A percentile compares a stretch with the other conserved stretches of the same genome.
Evolutionary conservation across 1,284 basidiomycete genomes (phyloP).

Genomic region (Moesziomyces globuligerus): DNA sequence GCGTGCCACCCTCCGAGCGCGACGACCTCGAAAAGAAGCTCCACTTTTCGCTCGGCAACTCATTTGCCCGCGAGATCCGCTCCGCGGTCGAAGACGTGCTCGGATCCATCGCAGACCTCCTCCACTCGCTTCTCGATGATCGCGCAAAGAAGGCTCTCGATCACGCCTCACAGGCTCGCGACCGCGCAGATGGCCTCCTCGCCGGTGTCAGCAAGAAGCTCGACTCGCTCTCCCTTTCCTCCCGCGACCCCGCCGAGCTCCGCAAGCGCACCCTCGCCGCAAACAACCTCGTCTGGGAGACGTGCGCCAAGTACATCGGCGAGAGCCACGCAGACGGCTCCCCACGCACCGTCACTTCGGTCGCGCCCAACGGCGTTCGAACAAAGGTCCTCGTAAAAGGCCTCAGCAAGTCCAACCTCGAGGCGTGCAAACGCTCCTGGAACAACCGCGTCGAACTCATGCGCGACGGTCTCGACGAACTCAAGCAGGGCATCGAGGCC

Average conservation of each 20-base stretch:
- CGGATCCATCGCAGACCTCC: slow-evolving; percentile 49
- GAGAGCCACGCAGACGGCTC: slow-evolving; percentile 33
- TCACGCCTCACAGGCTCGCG: slow-evolving; percentile 38
- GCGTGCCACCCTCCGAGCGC: slow-evolving; percentile 28
- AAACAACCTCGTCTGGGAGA: slow-evolving; percentile 52
- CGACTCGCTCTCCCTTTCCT: slow-evolving; percentile 18
- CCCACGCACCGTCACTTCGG: slow-evolving; percentile 31
- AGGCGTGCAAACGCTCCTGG: slow-evolving; percentile 50
- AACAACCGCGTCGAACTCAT: slow-evolving; percentile 48
- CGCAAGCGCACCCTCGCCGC: slow-evolving; percentile 35
- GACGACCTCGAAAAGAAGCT: slow-evolving; percentile 37
- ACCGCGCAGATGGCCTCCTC: slow-evolving; percentile 33
- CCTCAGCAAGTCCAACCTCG: slow-evolving; percentile 50
- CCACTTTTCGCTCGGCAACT: slow-evolving; percentile 43
- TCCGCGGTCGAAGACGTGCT: slow-evolving; percentile 44
- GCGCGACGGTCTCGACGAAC: slow-evolving; percentile 51
- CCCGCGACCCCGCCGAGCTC: slow-evolving; percentile 19
- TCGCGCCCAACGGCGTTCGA: slow-evolving; percentile 36
- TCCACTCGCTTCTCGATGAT: slow-evolving; percentile 55
- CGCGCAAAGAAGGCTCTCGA: slow-evolving; percentile 47
- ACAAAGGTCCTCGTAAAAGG: slow-evolving; percentile 47
- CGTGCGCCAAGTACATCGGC: slow-evolving; percentile 45
- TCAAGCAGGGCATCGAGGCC: slow-evolving; percentile 43
- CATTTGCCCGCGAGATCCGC: slow-evolving; percentile 49
- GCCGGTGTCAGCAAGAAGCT: slow-evolving; percentile 26